A percentile compares a stretch with the other conserved stretches of the same genome.
These are phyloP conservation scores for Nematodospora anomalae DNA, from an alignment of 1,139 yeast species.

Conservation along the genomic window DNA sequence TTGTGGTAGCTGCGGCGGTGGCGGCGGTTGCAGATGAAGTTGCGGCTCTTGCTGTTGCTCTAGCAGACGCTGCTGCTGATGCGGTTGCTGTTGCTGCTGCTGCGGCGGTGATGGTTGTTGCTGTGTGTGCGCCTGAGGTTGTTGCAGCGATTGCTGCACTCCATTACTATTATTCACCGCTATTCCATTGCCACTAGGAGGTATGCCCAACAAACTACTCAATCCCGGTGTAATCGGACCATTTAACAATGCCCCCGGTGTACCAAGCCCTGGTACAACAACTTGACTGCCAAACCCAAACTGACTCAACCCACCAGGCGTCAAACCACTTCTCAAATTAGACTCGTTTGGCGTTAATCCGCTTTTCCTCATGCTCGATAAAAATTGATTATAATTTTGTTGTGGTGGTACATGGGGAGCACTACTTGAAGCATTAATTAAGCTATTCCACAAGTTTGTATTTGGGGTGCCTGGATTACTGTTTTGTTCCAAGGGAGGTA, in stretches of 20 bases:
- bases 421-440: slow-evolving; percentile 39
- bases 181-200: slow-evolving; percentile 8
- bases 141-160: slow-evolving; percentile 8
- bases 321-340: slow-evolving; percentile 61
- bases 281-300: slow-evolving; percentile 34
- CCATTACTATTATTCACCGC: not conserved
- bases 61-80: slow-evolving; percentile 1
- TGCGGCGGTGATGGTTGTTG: slow-evolving; percentile 6
- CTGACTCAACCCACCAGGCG: slow-evolving; percentile 42
- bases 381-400: slow-evolving; percentile 26
- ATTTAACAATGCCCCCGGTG: slow-evolving; percentile 43
- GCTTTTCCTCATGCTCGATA: slow-evolving; percentile 43
- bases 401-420: slow-evolving; percentile 11
- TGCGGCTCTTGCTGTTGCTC: slow-evolving; percentile 3
- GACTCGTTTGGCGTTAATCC: slow-evolving; percentile 75
- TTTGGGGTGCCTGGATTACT: slow-evolving; percentile 53
- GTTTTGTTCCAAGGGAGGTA: slow-evolving; percentile 48
- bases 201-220: slow-evolving; percentile 39
- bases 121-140: slow-evolving; percentile 3
- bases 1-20: not conserved
- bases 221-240: slow-evolving; percentile 52
- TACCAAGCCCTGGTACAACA: slow-evolving; percentile 39
- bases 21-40: not conserved
- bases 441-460: slow-evolving; percentile 46
- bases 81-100: not conserved